Evolutionary conservation across 164 flowering plant genomes (phyloP), one percentile per base, ranked within the genome.

Genomic region (Vitis amurensis): DNA sequence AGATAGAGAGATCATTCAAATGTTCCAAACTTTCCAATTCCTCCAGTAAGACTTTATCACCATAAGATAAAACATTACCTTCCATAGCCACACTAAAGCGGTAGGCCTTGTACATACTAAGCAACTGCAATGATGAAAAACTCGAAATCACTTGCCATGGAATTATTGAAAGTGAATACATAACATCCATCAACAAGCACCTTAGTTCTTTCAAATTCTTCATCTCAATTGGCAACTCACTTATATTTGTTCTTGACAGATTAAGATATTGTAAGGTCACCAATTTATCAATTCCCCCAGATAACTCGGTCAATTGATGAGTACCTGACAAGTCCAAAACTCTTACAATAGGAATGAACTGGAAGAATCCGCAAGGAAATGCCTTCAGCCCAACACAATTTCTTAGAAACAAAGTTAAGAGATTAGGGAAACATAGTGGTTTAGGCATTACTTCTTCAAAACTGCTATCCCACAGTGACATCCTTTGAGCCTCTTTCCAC

Each of bases 281-380:
- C 29, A 68, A 58, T 3, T 48, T 1, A 11, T 9, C 27, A 56
- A 74, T 57, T 50, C n/a, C 64, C 49, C 1, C 12, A 0, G 73
- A 65, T 8, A 74, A 59, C 12, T 6, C 15, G 0, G 19, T 29
- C 29, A 73, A 52, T 9, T 8, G 3, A 27, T 31, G 44, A 31
- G 55, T 67, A 2, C 51, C 37, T n/a, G 64, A 63, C 51, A 73
- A 57, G 49, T 73, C 61, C 51, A 68, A 29, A 44, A 67, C 71
- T 23, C 9, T n/a, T 30, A 68, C 50, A 3, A 13, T 0, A 10
- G 5, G 61, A 66, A 72, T 60, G 16, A 8, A 53, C 0, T 27
- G 2, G 29, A 68, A 68, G 48, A 56, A 73, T 3, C 5, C 61
- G 49, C 17, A 0, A 31, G 68, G 37, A 3, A 74, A 6, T 19